These are phyloP conservation scores for Puccinia sorghi DNA, from an alignment of 1,284 basidiomycete species.

Conservation along the genomic window DNA sequence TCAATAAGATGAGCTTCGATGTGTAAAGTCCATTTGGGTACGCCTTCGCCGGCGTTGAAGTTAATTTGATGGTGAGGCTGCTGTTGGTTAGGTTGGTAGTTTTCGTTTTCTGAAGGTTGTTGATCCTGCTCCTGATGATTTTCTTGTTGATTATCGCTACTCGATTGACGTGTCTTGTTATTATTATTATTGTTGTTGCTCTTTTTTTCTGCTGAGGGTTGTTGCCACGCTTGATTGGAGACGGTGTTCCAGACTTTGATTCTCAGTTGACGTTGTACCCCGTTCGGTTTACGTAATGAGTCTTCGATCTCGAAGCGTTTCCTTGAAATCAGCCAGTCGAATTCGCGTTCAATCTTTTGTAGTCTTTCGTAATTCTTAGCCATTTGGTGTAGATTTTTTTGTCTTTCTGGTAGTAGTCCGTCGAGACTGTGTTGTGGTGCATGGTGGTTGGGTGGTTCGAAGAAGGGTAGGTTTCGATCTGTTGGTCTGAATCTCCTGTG, in stretches of 20 bases:
- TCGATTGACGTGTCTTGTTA: not conserved
- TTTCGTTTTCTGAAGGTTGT: not conserved
- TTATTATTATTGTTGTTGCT: not conserved
- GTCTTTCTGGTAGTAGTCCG: conserved; percentile 4
- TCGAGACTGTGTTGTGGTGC: not conserved
- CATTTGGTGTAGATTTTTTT: not conserved
- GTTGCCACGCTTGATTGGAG: conserved; percentile 36
- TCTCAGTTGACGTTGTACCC: conserved; percentile 10
- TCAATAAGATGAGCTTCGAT: conserved; percentile 31
- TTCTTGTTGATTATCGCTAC: not conserved
- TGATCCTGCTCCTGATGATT: conserved; percentile 1
- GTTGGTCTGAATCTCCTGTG: conserved; percentile 37
- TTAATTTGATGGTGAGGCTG: not conserved
- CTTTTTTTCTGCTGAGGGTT: not conserved
- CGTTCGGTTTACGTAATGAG: conserved; percentile 9
- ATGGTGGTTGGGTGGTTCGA: conserved; percentile 7
- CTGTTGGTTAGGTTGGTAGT: not conserved
- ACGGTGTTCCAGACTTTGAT: conserved; percentile 47
- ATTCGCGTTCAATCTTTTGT: conserved; percentile 33
- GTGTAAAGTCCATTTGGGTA: conserved; percentile 49
- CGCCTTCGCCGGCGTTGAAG: conserved; percentile 22
- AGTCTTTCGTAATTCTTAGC: conserved; percentile 12
- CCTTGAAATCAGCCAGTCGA: conserved; percentile 46
- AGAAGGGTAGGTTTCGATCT: conserved; percentile 37
- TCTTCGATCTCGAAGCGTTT: conserved; percentile 44